A percentile compares a stretch with the other conserved stretches of the same genome.
phyloP scores from a whole-genome alignment of 1,284 basidiomycete species.

The Laetiporus sulphureus region DNA sequence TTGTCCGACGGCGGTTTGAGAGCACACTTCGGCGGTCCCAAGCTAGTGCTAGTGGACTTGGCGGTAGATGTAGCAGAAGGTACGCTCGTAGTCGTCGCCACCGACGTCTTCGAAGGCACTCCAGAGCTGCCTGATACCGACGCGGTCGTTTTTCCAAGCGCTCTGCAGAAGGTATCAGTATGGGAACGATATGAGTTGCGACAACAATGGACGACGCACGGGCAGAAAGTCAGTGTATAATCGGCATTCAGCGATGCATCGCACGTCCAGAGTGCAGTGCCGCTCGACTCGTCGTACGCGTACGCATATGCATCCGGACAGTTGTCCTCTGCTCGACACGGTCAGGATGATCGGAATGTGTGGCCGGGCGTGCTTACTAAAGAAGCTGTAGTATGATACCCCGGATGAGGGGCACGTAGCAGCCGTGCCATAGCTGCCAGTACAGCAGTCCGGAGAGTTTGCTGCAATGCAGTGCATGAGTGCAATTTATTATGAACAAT shows the following conservation, averaged over 20 bases:
- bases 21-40: too few species aligned
- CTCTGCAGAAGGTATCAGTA: too few species aligned
- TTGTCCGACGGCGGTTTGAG: too few species aligned
- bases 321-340: constrained; percentile 28
- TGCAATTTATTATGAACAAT: too few species aligned
- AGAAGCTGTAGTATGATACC: constrained; percentile 33
- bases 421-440: constrained; percentile 33
- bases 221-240: constrained; percentile 47
- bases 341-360: not conserved
- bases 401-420: constrained; percentile 36
- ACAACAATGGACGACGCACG: too few species aligned
- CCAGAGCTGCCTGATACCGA: too few species aligned
- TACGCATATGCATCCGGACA: constrained; percentile 46
- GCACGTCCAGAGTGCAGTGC: constrained; percentile 43
- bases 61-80: too few species aligned
- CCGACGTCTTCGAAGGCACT: too few species aligned
- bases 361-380: constrained; percentile 16
- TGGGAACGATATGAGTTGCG: too few species aligned
- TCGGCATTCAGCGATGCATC: constrained; percentile 29
- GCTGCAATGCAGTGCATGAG: constrained; percentile 12
- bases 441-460: constrained; percentile 38
- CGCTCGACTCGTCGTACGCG: constrained; percentile 42
- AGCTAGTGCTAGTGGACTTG: too few species aligned
- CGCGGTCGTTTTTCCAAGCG: too few species aligned
- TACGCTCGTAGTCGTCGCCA: too few species aligned